These are phyloP conservation scores for Pseudonitzschia delicatissima DNA, from an alignment of 108 stramenopile genomes.

Conservation along the genomic window DNA sequence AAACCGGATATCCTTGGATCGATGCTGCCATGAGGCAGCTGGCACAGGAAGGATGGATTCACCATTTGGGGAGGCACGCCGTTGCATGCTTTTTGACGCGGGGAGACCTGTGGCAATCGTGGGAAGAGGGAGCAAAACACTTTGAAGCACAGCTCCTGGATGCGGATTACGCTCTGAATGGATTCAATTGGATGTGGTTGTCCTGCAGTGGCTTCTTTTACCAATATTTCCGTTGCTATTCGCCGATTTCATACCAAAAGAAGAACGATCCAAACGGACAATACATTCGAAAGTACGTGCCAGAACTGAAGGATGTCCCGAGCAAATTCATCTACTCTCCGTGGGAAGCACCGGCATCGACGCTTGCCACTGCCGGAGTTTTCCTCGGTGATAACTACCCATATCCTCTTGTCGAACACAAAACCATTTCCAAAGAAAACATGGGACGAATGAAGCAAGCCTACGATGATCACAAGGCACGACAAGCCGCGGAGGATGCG, in stretches of 20 bases:
- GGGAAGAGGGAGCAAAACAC: constrained; percentile 88
- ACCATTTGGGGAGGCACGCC: constrained; percentile 93
- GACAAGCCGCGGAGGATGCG: background rate
- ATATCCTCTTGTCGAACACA: constrained; percentile 87
- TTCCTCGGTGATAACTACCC: constrained; percentile 89
- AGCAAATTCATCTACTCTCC: constrained; percentile 96
- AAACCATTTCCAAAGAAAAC: constrained; percentile 75
- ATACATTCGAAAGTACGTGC: constrained; percentile 91
- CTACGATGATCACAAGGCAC: constrained; percentile 67
- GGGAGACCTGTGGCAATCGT: constrained; percentile 93
- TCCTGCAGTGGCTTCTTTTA: constrained; percentile 84
- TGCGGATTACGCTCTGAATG: constrained; percentile 93
- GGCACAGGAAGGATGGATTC: constrained; percentile 90
- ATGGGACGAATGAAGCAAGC: constrained; percentile 90
- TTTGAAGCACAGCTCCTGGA: constrained; percentile 89
- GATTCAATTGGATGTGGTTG: constrained; percentile 97
- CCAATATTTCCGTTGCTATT: constrained; percentile 96
- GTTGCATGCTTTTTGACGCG: constrained; percentile 98
- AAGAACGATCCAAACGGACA: constrained; percentile 89
- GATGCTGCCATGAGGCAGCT: constrained; percentile 97
- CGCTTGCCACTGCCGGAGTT: constrained; percentile 67
- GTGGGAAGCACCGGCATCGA: constrained; percentile 84
- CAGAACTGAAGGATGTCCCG: constrained; percentile 75
- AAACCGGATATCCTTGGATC: constrained; percentile 96
- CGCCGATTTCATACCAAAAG: constrained; percentile 84